Evolutionary conservation across 192 early-diverging fungal species (phyloP).

Genomic region (Lobosporangium transversale): DNA sequence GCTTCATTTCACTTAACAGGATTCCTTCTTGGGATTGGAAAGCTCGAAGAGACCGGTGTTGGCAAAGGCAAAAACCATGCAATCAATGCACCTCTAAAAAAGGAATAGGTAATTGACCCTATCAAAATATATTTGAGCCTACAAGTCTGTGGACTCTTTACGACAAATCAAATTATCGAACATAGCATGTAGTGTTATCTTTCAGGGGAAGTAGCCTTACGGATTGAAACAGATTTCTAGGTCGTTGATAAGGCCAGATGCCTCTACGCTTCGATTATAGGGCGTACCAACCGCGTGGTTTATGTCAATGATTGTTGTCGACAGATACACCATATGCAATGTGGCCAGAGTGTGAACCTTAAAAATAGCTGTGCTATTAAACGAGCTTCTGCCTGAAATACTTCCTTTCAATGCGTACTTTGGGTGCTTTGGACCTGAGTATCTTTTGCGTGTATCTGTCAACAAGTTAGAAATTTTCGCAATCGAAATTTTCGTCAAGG

Average conservation of each 20-base stretch:
- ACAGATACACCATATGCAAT: conserved; percentile 97
- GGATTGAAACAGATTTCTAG: conserved; percentile 97
- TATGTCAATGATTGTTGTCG: conserved; percentile 97
- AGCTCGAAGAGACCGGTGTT: conserved; percentile 88
- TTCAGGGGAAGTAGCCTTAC: conserved; percentile 92
- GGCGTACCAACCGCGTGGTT: conserved; percentile 90
- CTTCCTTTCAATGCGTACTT: conserved; percentile 92
- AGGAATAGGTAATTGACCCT: conserved; percentile 94
- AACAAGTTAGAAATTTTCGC: no score
- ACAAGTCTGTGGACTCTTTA: conserved; percentile 57
- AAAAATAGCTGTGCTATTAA: conserved; percentile 89
- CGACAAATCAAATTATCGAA: conserved; percentile 74
- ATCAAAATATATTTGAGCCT: conserved; percentile 71
- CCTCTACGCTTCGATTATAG: conserved; percentile 94
- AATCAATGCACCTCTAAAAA: conserved; percentile 94
- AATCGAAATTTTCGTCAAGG: no score
- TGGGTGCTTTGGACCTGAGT: conserved; percentile 93
- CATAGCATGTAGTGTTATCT: conserved; percentile 94
- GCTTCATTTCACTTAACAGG: conserved; percentile 96
- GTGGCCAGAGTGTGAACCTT: conserved; percentile 96
- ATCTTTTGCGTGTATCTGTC: conserved; percentile 84
- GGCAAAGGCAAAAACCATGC: conserved; percentile 91
- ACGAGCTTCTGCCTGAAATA: conserved; percentile 72
- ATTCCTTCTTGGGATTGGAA: conserved; percentile 97
- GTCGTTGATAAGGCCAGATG: conserved; percentile 94